Base-by-base conservation (phyloP, 805 yeast species). In the Clavispora phyllophila region DNA sequence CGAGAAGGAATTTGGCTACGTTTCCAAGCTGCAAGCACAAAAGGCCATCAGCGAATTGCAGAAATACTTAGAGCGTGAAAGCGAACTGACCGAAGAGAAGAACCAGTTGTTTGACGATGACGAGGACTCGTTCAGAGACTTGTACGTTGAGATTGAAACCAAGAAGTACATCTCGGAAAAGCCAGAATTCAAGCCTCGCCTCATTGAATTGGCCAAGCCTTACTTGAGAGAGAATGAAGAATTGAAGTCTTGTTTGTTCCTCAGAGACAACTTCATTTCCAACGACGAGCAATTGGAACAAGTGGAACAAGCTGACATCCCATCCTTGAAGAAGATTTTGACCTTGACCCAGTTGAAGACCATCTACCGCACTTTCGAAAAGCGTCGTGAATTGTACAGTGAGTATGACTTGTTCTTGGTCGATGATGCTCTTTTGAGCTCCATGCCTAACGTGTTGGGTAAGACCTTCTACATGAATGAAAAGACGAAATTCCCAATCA, bases 291-390 rank as follows among this genome's bases (percentile, higher is more conserved):
- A 70, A 40, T 57, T 78, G 44, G 72, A 68, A 42, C 53, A 64
- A 43, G 67, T 78, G 42, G 83, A 78, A 59, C 62, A 62, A 29
- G 72, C 65, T 27, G 53, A 66, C 17, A 66, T 78, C 25, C 74
- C 77, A 18, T 63, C 75, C 31, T 62, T 79, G 35, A 44, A 62
- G 18, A 74, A 76, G 54, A 81, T 90, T 42, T 72, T 89, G 26
- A 76, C 93, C 5, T 82, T 83, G 42, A 72, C 79, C 36, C 84
- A 88, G 52, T 72, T 93, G 49, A 87, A 87, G 62, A 86, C 89
- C 26, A 84, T 83, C 47, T 91, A 81, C 73, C 88, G 88, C 67
- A 79, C 87, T n/a, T 93, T 70, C 56, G 97, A 93, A 64, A 82
- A 89, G 46, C 82, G 89, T 62, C 81, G 97, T 61, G 82, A 81